Evolutionary conservation across 208 protist species (phyloP).

Genomic region (Leishmania turanica): DNA sequence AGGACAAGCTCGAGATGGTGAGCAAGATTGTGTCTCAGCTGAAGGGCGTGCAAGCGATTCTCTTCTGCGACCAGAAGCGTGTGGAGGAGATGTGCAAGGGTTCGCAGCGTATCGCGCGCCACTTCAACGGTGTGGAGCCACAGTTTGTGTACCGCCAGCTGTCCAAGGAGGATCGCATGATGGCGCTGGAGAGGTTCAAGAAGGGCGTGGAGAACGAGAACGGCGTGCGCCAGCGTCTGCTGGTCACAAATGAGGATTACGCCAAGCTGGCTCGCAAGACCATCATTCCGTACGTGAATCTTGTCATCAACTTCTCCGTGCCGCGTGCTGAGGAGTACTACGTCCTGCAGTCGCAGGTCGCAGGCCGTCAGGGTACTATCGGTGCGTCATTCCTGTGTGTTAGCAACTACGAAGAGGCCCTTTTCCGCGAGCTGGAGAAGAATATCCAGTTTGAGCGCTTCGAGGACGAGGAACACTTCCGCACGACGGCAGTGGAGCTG

Average conservation of each 20-base stretch:
- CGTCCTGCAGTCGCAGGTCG: slow-evolving; percentile 80
- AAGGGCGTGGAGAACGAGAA: slow-evolving; percentile 76
- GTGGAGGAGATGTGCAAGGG: slow-evolving; percentile 79
- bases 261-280: slow-evolving; percentile 89
- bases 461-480: slow-evolving; percentile 70
- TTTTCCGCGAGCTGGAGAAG: slow-evolving; percentile 57
- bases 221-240: slow-evolving; percentile 84
- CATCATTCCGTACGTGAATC: slow-evolving; percentile 90
- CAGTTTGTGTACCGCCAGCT: slow-evolving; percentile 80
- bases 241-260: slow-evolving; percentile 92
- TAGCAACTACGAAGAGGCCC: slow-evolving; percentile 44
- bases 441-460: slow-evolving; percentile 72
- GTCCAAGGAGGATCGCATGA: slow-evolving; percentile 78
- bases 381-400: slow-evolving; percentile 87
- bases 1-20: slow-evolving; percentile 83
- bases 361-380: slow-evolving; percentile 78
- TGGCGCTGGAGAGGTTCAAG: slow-evolving; percentile 85
- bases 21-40: slow-evolving; percentile 86
- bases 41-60: slow-evolving; percentile 86
- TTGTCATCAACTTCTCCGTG: slow-evolving; percentile 88
- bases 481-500: slow-evolving; percentile 64
- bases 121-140: slow-evolving; percentile 82
- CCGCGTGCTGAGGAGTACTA: slow-evolving; percentile 88
- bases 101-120: slow-evolving; percentile 54
- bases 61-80: slow-evolving; percentile 88